Evolutionary conservation across 768 basidiomycete species (phyloP).

Genomic region (Tricholoma sp.): DNA sequence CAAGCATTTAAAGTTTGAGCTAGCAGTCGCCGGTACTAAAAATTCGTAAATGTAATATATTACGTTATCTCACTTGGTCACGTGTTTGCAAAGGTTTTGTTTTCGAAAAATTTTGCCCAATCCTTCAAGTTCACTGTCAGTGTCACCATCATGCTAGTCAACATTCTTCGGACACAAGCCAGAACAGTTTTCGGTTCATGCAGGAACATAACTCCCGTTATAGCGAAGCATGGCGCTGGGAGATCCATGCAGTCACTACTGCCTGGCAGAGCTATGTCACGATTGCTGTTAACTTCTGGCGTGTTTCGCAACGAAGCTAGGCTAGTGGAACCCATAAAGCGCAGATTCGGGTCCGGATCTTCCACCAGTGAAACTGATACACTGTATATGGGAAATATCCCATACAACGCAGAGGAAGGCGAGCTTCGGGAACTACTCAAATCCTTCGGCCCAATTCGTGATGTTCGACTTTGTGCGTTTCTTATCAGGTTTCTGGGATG

Average conservation of each 20-base stretch:
- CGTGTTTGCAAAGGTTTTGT: not conserved
- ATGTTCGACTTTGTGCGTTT: conserved; percentile 37
- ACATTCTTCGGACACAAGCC: conserved; percentile 31
- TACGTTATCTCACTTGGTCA: not conserved
- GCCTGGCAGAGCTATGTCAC: conserved; percentile 2
- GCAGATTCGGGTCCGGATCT: not conserved
- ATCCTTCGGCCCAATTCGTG: conserved; percentile 36
- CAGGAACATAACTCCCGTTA: conserved; percentile 6
- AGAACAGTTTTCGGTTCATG: conserved; percentile 25
- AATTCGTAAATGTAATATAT: conserved; percentile 7
- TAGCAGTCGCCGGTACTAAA: too few species aligned
- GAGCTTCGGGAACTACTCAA: conserved; percentile 37
- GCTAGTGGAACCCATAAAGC: not conserved
- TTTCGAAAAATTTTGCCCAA: not conserved
- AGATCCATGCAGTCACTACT: not conserved
- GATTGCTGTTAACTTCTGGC: conserved; percentile 17
- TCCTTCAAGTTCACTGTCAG: not conserved
- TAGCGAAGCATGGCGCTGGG: not conserved
- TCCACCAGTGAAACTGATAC: conserved; percentile 25
- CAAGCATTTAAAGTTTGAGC: too few species aligned
- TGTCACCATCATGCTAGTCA: conserved; percentile 28
- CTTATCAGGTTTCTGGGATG: not conserved
- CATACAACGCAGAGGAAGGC: conserved; percentile 36
- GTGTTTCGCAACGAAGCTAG: not conserved
- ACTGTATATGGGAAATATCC: conserved; percentile 50